phyloP scores from a whole-genome alignment of 208 protist species.

The Leptomonas seymouri region DNA sequence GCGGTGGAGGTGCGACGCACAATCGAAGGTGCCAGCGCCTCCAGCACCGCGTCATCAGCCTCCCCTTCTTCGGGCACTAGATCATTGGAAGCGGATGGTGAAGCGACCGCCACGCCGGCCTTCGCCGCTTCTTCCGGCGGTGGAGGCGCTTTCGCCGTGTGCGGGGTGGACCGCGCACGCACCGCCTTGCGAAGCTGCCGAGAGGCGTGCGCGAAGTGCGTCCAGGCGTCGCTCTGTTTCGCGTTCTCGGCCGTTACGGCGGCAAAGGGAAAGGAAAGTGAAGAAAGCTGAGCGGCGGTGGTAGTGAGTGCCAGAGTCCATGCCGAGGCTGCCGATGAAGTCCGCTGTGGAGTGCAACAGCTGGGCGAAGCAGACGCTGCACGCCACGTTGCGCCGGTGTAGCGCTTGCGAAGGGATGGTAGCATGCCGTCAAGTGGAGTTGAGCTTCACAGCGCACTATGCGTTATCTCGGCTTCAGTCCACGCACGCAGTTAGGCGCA shows the following conservation, averaged over 20 bases:
- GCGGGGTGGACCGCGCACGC: background rate
- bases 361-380: background rate
- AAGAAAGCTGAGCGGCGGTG: background rate
- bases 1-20: slow-evolving; percentile 7
- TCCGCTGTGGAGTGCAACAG: no score
- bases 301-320: background rate
- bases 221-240: slow-evolving; percentile 23
- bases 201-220: slow-evolving; percentile 19
- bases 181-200: slow-evolving; percentile 22
- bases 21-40: slow-evolving; percentile 11
- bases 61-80: background rate
- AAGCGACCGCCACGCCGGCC: background rate
- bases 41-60: slow-evolving; percentile 5
- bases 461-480: no score
- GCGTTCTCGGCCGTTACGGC: background rate
- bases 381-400: background rate
- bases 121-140: background rate
- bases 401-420: background rate
- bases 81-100: background rate
- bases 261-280: background rate
- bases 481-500: no score
- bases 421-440: slow-evolving; percentile 6
- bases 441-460: no score
- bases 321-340: background rate
- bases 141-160: no score